Evolutionary conservation across 2,329 filamentous ascomycete species (phyloP), one percentile per base, ranked within the genome.

Genomic region (Bipolaris zeicola): DNA sequence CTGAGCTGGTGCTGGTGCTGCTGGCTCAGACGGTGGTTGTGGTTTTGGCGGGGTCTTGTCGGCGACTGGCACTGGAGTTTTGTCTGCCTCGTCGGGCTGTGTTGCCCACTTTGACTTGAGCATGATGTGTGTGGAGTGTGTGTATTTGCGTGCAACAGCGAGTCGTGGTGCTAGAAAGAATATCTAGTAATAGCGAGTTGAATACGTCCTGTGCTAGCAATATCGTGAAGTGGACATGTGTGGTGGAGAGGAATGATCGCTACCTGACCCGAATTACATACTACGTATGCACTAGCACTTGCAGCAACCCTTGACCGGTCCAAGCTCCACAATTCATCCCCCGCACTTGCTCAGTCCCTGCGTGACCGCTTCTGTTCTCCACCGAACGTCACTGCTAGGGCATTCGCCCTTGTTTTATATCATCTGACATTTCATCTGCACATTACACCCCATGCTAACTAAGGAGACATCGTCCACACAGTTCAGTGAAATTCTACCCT

Each of bases 91-190:
- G 31, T 58, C 61, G 37, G 61, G 24, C 55, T 68, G 63, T 16
- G 68, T 63, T 2, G 72, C 72, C 72, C 72, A 75, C 62, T 58
- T 64, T 41, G 72, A 75, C 44, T 70, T 61, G 41, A 69, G 65
- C 72, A 75, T 75, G 26, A 0, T 69, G 44, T 48, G 1, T 16
- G 24, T 26, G 24, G 5, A 28, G 26, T 31, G 28, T 31, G 28
- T 31, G 26, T 28, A 28, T 28, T 1, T 28, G 26, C 8, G 7
- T 28, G 26, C 26, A 7, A 18, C 28, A 52, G 16, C 20, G 51
- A 56, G 6, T 43, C 33, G 38, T 55, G 31, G 8, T 18, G 22
- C 22, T 52, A 47, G 33, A 31, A 39, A 11, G 28, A 14, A 16
- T 33, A n/a, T 52, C 33, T 49, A 44, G 43, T n/a, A 31, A 52